phyloP scores from a whole-genome alignment of 352 stramenopile genomes.

The Phytophthora fragariae region DNA sequence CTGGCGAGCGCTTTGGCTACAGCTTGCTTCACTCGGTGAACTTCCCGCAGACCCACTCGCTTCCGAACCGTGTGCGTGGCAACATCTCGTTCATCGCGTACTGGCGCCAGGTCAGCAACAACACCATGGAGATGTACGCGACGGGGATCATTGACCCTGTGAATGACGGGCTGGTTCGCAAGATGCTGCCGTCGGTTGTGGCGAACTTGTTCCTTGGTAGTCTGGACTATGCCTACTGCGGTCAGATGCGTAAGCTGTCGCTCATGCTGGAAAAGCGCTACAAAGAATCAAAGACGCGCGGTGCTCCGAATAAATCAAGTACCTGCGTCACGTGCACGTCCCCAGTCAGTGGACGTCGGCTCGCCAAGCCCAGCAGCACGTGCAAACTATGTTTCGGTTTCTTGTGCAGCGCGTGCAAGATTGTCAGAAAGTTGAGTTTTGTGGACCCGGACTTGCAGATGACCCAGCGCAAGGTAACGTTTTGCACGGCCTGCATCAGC shows the following conservation, averaged over 20 bases:
- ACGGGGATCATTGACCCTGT: neutral
- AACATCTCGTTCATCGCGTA: constrained; percentile 1
- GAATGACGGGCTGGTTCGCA: neutral
- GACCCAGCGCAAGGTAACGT: neutral
- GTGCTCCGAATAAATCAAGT: neutral
- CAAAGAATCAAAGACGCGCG: neutral
- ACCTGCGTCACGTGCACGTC: neutral
- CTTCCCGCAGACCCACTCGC: neutral
- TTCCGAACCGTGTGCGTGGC: neutral
- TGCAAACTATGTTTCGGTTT: neutral
- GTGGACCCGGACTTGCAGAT: neutral
- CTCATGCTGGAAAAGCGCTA: neutral
- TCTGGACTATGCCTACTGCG: neutral
- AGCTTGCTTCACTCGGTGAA: neutral
- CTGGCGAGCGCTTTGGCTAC: neutral
- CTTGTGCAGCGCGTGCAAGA: neutral
- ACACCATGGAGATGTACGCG: neutral
- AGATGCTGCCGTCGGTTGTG: neutral
- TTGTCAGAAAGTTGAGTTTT: neutral
- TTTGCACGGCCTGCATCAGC: neutral
- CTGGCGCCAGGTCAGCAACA: neutral
- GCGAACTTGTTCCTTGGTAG: neutral
- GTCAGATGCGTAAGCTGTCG: neutral
- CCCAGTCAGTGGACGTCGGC: neutral
- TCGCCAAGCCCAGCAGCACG: neutral